Evolutionary conservation across 2,329 filamentous ascomycete genomes (phyloP).

Genomic region (Ceratocystis huliohia): DNA sequence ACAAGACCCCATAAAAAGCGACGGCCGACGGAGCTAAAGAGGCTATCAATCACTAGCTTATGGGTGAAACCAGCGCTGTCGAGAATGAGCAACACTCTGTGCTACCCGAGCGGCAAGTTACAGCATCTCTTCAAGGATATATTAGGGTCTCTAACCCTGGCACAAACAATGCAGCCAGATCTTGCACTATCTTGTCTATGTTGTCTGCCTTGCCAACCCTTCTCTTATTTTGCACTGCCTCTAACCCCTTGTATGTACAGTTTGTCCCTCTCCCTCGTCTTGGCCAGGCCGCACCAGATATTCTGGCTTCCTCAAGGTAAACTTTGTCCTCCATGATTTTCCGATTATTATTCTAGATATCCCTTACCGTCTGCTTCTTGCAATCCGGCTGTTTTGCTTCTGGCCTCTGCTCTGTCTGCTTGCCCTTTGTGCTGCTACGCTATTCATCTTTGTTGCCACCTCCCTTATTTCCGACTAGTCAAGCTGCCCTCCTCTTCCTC

Average conservation of each 20-base stretch:
- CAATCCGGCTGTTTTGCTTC: background rate
- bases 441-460: background rate
- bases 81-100: background rate
- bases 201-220: conserved; percentile 7
- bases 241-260: background rate
- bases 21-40: no score
- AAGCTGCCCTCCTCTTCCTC: background rate
- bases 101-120: background rate
- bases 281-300: no score
- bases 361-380: background rate
- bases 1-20: no score
- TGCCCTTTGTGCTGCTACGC: background rate
- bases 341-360: background rate
- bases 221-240: conserved; percentile 3
- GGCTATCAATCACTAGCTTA: no score
- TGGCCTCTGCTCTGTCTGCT: background rate
- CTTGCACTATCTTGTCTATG: background rate
- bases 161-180: accelerated
- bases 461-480: conserved; percentile 1
- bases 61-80: no score
- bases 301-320: no score
- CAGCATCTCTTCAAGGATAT: no score
- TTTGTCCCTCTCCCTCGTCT: no score
- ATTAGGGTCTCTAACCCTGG: background rate
- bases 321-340: background rate